Base-by-base conservation (phyloP, 441 rosid genomes). In the Pelargonium fulgidum region DNA sequence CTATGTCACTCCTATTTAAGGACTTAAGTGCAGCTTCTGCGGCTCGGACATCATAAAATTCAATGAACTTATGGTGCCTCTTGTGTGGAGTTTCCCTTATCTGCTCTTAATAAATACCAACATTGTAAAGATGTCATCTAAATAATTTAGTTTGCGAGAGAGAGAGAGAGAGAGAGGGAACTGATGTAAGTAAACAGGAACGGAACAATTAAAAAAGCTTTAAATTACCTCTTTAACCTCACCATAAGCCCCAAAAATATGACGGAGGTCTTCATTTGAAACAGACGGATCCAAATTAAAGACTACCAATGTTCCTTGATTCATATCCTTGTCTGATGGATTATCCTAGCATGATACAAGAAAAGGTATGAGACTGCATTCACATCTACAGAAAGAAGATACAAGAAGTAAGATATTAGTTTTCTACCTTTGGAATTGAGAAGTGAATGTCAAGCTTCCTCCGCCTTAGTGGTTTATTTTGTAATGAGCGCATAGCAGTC, bases 21-120 rank as follows among this genome's bases (percentile, higher is more conserved):
- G 88, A 89, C 76, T 83, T 87, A 19, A 91, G 85, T 64, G 97
- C 97, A 44, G 88, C 84, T 76, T 89, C 95, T 19, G 97, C 92
- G 67, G 86, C 85, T 85, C 97, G 85, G 72, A 91, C 95, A 79
- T 91, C 97, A 77, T 85, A 89, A 76, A 86, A 91, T 79, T 89
- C 97, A 22, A 91, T 87, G 78, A 91, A 91, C 75, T 87, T 91
- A 77, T 91, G 97, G 76, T 86, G 93, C 68, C 90, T 64, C 78
- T 90, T 87, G 67, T 91, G 86, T 39, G 97, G 91, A 13, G 95
- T 89, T 80, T 91, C 97, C 80, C 97, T 82, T 71, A 91, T 91
- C 97, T 91, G 87, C 75, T 76, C 75, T 79, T 80, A 72, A 41
- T 4, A 68, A 44, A 54, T 17, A 10, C 58, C 9, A 24, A 47